Base-by-base conservation (phyloP, 2,329 filamentous ascomycete genomes). In the Hypoxylon sp. region DNA sequence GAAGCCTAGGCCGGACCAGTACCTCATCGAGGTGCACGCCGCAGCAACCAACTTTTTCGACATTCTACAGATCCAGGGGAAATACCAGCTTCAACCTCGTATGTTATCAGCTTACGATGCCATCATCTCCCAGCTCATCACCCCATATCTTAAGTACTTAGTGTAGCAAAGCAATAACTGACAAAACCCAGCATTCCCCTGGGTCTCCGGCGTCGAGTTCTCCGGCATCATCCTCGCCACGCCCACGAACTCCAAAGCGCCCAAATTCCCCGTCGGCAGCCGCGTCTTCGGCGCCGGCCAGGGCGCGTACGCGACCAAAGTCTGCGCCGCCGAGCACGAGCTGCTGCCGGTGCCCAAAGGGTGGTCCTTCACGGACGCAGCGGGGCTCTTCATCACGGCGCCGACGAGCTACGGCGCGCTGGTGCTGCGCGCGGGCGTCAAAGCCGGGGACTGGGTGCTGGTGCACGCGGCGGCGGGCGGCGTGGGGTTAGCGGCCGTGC, bases 31-130 rank as follows among this genome's bases (percentile, higher is more conserved):
- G 76, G 92, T 98, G 75, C 92, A 93, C 80, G 93, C 95, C 51
- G 88, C 92, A 0, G 95, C 93, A 19, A 93, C 93, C 75, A 98
- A 98, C 83, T 98, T 98, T 87, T 98, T 98, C 84, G 95, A 98
- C 79, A 92, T 97, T 64, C 89, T 98, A 60, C 95, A 98, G 78
- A 93, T 98, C 77, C 91, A 93, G 77, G 95, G 95, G 62, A 97
- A 97, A 87, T 98, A 98, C 82, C 95, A 98, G 78, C 87, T 93
- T 78, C 94, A 98, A 75, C 94, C 94, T 0, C 89, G 86, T 88
- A 79, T 31, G 82, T 37, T n/a, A n/a, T 50, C 47, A 42, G 8
- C 17, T 29, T 19, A 17, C 8, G 6, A n/a, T n/a, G 29, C 4
- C 13, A 5, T 37, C 5, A 4, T 32, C 19, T 21, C 17, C 15